Conservation (phyloP, 2,329 filamentous ascomycete species). For the Botrytis paeoniae region DNA sequence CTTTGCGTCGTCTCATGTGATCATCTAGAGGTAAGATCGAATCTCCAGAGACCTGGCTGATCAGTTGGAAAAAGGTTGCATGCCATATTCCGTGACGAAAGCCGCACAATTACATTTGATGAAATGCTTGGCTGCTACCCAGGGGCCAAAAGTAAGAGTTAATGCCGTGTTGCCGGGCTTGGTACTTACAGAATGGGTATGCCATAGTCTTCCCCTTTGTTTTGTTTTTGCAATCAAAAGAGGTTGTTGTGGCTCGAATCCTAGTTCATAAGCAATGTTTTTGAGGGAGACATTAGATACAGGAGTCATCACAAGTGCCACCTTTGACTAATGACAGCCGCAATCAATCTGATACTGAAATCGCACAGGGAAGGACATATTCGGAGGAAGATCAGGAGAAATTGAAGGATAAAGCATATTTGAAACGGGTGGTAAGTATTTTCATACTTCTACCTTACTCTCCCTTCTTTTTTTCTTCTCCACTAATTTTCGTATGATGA, state of each 20-base stretch:
- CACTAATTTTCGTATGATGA: no score
- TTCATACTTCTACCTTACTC: neutral
- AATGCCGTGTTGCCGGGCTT: constrained; percentile 65
- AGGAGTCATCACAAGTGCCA: neutral
- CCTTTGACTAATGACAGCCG: neutral
- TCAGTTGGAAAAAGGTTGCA: neutral
- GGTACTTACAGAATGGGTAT: constrained; percentile 62
- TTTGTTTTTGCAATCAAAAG: neutral
- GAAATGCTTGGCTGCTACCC: constrained; percentile 60
- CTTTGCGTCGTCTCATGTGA: neutral
- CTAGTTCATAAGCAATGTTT: neutral
- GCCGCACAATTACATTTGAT: constrained; percentile 59
- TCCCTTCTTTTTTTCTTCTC: neutral
- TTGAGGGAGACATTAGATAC: neutral
- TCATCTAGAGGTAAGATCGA: neutral
- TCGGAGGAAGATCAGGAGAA: constrained; percentile 48
- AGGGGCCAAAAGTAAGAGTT: constrained; percentile 59
- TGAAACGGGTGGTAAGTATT: constrained; percentile 53
- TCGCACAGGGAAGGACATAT: constrained; percentile 48
- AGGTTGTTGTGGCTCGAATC: neutral
- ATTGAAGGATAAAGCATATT: constrained; percentile 47
- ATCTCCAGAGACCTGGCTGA: neutral
- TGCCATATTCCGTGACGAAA: constrained; percentile 41
- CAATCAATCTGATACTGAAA: neutral
- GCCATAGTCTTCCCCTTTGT: constrained; percentile 16